Percentiles rank a stretch among this genome's conserved stretches.
Evolutionary conservation across 768 basidiomycete species (phyloP).

Genomic region (Lentinula sp.): DNA sequence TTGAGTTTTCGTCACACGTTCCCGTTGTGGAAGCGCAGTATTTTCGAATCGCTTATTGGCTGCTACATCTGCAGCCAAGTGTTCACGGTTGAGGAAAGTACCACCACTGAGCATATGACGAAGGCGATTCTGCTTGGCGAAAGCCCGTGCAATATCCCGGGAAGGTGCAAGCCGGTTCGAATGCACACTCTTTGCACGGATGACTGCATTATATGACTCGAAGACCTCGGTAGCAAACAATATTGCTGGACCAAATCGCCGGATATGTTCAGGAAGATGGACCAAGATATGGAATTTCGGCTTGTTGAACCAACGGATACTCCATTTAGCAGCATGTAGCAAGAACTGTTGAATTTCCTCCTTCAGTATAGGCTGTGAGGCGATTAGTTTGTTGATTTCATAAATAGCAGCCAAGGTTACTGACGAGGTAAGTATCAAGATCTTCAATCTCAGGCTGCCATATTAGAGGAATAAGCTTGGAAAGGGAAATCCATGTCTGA

Average conservation of each 20-base stretch:
- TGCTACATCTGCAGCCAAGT: too few relatives aligned
- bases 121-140: constrained; percentile 6
- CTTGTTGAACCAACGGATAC: neutral
- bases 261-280: neutral
- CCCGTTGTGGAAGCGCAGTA: neutral
- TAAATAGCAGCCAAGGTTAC: too few relatives aligned
- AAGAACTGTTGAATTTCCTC: too few relatives aligned
- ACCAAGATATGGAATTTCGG: neutral
- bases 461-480: neutral
- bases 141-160: constrained; percentile 14
- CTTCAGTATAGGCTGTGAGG: too few relatives aligned
- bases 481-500: constrained; percentile 1
- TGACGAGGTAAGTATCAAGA: too few relatives aligned
- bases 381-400: too few relatives aligned
- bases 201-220: constrained; percentile 20
- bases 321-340: neutral
- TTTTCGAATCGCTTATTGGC: too few relatives aligned
- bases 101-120: neutral
- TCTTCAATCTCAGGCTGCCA: constrained; percentile 7
- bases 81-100: neutral
- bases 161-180: constrained; percentile 1
- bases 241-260: neutral
- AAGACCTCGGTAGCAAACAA: constrained; percentile 12
- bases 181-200: constrained; percentile 13
- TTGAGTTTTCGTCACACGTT: neutral